These are phyloP conservation scores for Posidonia oceanica DNA, from an alignment of 116 monocot species.

Conservation along the genomic window DNA sequence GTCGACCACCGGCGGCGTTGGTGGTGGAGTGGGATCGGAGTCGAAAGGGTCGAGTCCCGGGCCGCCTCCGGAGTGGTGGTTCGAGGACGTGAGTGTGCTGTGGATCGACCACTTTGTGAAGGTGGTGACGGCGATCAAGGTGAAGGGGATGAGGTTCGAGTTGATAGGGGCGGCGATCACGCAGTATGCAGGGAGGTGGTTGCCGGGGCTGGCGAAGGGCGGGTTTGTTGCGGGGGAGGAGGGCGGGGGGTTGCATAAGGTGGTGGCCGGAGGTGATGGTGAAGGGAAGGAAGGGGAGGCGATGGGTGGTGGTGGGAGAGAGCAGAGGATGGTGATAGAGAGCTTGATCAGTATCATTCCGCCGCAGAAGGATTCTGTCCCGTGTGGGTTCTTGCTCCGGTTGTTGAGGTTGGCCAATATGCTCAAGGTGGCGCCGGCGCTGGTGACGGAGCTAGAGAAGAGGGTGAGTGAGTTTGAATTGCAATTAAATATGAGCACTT, in stretches of 20 bases:
- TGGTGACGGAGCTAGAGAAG: slow-evolving; percentile 90
- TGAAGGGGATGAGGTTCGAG: slow-evolving; percentile 83
- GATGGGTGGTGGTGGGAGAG: slow-evolving; percentile 13
- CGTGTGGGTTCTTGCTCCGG: slow-evolving; percentile 29
- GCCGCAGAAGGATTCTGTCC: slow-evolving; percentile 69
- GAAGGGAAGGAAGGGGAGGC: not conserved
- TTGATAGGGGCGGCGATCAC: slow-evolving; percentile 72
- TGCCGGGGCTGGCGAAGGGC: slow-evolving; percentile 50
- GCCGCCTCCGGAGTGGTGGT: slow-evolving; percentile 87
- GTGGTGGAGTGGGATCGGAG: slow-evolving; percentile 13
- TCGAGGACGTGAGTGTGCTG: slow-evolving; percentile 77
- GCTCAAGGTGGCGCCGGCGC: slow-evolving; percentile 74
- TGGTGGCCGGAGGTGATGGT: slow-evolving; percentile 32
- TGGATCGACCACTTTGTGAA: slow-evolving; percentile 88
- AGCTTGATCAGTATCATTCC: slow-evolving; percentile 94
- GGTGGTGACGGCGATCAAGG: slow-evolving; percentile 91
- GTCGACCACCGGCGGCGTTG: slow-evolving; percentile 32
- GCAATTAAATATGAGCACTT: no score
- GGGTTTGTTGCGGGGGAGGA: not conserved
- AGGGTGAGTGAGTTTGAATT: slow-evolving; percentile 8
- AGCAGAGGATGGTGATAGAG: slow-evolving; percentile 89
- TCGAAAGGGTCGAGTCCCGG: slow-evolving; percentile 45
- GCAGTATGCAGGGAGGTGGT: slow-evolving; percentile 81
- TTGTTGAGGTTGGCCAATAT: slow-evolving; percentile 60
- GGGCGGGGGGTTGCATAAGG: slow-evolving; percentile 40